Evolutionary conservation across 352 stramenopile species (phyloP).

Genomic region (Pythium biforme): DNA sequence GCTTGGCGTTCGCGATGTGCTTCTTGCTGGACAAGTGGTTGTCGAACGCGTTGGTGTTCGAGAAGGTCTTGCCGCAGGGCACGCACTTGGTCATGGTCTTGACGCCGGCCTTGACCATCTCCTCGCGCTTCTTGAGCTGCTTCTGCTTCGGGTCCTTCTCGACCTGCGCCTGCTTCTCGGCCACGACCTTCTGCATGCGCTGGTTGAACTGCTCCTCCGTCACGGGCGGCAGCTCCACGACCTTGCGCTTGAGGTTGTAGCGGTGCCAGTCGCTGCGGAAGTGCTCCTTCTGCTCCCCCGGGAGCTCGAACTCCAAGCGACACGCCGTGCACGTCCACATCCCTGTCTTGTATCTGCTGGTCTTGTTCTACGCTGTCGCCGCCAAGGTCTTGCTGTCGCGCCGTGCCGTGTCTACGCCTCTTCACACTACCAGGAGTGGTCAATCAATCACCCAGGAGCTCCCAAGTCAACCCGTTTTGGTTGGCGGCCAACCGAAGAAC

Average conservation of each 20-base stretch:
- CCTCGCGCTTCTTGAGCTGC: slow-evolving; percentile 59
- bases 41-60: slow-evolving; percentile 74
- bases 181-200: slow-evolving; percentile 72
- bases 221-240: slow-evolving; percentile 92
- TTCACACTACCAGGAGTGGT: slow-evolving; percentile 1
- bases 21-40: slow-evolving; percentile 88
- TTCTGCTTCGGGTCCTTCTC: slow-evolving; percentile 74
- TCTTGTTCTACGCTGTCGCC: background rate
- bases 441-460: background rate
- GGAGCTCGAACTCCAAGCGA: slow-evolving; percentile 60
- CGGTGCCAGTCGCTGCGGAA: slow-evolving; percentile 97
- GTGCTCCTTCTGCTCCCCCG: slow-evolving; percentile 81
- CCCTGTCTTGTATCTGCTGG: background rate
- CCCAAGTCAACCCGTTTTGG: too few relatives aligned
- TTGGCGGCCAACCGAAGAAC: slow-evolving; percentile 21
- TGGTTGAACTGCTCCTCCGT: slow-evolving; percentile 84
- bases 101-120: slow-evolving; percentile 64
- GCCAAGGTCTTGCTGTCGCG: background rate
- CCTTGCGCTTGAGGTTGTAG: slow-evolving; percentile 96
- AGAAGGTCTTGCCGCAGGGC: slow-evolving; percentile 85
- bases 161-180: slow-evolving; percentile 52
- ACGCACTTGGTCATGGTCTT: slow-evolving; percentile 84
- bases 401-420: background rate
- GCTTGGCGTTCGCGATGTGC: slow-evolving; percentile 78
- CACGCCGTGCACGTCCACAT: slow-evolving; percentile 87